Conservation (phyloP, 768 basidiomycete species). For the Lactarius evosmus region DNA sequence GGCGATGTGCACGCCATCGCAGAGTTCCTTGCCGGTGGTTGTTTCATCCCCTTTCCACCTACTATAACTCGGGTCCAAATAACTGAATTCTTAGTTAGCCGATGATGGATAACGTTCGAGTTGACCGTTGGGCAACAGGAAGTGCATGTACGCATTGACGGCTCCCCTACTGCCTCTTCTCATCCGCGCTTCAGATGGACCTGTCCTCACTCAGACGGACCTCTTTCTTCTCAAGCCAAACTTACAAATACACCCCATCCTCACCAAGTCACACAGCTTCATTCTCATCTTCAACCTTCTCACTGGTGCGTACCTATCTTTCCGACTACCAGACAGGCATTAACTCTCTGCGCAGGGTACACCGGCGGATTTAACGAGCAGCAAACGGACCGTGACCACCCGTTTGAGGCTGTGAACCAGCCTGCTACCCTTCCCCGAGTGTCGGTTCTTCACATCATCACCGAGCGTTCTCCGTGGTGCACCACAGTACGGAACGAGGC, state of each 20-base stretch:
- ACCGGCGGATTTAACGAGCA: constrained; percentile 61
- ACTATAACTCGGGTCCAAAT: too few species aligned
- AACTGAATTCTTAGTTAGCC: neutral
- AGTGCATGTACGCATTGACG: constrained; percentile 18
- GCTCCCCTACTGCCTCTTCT: neutral
- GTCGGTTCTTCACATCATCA: constrained; percentile 38
- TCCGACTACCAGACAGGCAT: neutral
- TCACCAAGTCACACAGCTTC: constrained; percentile 48
- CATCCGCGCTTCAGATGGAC: constrained; percentile 54
- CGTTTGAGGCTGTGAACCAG: constrained; percentile 42
- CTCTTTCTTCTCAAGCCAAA: constrained; percentile 71
- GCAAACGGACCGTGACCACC: constrained; percentile 56
- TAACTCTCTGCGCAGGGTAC: constrained; percentile 42
- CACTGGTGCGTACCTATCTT: constrained; percentile 45
- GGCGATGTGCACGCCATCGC: neutral
- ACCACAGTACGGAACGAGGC: constrained; percentile 66
- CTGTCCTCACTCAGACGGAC: constrained; percentile 75
- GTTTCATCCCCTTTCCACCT: neutral
- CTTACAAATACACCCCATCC: constrained; percentile 71
- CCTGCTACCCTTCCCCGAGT: constrained; percentile 41
- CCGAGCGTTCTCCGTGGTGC: constrained; percentile 69
- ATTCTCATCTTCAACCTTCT: constrained; percentile 71
- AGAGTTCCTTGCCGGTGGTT: neutral
- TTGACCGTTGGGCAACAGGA: constrained; percentile 25
- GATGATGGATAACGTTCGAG: constrained; percentile 26